Evolutionary conservation across 2,329 filamentous ascomycete genomes (phyloP).

Genomic region (Dryadomyces sulphureus): DNA sequence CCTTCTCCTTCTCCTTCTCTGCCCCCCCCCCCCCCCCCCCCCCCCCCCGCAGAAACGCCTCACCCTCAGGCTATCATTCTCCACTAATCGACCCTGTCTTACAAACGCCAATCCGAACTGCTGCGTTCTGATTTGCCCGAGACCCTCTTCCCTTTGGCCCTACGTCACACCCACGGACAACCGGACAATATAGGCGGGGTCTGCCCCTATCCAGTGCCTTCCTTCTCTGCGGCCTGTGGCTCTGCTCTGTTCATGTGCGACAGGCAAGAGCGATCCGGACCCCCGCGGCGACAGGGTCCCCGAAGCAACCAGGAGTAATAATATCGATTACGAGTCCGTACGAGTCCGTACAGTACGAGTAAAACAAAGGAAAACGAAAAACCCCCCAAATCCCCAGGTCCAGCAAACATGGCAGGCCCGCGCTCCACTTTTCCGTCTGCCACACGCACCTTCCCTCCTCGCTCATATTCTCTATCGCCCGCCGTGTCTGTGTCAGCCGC

Average conservation of each 20-base stretch:
- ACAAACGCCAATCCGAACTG: no score
- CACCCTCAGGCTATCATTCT: not conserved
- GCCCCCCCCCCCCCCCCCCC: not conserved
- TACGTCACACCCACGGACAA: not conserved
- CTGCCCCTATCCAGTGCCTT: not conserved
- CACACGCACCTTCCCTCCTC: not conserved
- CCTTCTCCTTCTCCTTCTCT: not conserved
- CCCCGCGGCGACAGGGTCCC: no score
- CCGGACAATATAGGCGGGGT: constrained; percentile 1
- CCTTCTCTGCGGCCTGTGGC: not conserved
- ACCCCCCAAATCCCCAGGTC: no score
- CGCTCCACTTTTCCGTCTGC: constrained; percentile 8
- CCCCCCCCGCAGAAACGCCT: not conserved
- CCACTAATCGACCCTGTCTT: not conserved
- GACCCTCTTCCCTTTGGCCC: not conserved
- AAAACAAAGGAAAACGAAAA: not conserved
- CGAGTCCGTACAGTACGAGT: not conserved
- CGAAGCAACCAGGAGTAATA: no score
- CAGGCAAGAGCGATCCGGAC: no score
- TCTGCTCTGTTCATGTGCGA: no score
- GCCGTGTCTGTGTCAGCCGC: not conserved
- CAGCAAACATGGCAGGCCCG: constrained; percentile 1
- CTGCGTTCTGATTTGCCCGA: not conserved
- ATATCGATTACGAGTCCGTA: no score
- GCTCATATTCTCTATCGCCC: constrained; percentile 2